Base-by-base conservation (phyloP, 495 filamentous ascomycete species). In the Daldinia vernicosa region DNA sequence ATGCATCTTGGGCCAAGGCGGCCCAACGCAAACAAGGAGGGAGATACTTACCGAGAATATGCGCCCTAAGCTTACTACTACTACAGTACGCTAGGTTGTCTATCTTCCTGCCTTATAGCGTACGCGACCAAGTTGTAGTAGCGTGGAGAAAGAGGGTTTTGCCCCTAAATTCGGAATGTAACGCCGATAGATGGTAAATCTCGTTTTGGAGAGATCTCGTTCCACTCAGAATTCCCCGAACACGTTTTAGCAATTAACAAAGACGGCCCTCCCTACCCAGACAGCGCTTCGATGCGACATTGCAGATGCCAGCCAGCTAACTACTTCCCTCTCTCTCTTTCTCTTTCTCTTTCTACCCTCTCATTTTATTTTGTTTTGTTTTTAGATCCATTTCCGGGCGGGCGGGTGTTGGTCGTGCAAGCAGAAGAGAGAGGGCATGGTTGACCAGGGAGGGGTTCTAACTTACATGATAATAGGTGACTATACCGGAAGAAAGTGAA, bases 201-300 rank as follows among this genome's bases (percentile, higher is more conserved):
- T 77, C 64, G 60, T 67, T 70, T 71, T 65, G 66, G 70, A 62
- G 70, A 73, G 69, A 66, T 77, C 61, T 75, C 54, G 72, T 73
- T 70, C 69, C 69, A 77, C 75, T 39, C 64, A 73, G 63, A 75
- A 75, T 69, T 70, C 59, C 66, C 75, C 69, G 72, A 75, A 74
- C 66, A 71, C 65, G 72, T 69, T 76, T 69, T 75, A 67, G 72
- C 70, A 75, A 72, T 69, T 73, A 73, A 73, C 61, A 43, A 59
- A 63, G 70, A 69, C 70, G 70, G 70, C 52, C 66, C 70, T 73
- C 70, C 70, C 52, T 69, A 66, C 65, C 64, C 56, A 69, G 60
- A 51, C 65, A 58, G 30, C 7, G 57, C 26, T 47, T 69, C 66
- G 61, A 73, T 69, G 45, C 66, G 66, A 73, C 70, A 73, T 66